These are phyloP conservation scores for Petunia hybrid DNA, from an alignment of 305 asterid species.

Conservation along the genomic window DNA sequence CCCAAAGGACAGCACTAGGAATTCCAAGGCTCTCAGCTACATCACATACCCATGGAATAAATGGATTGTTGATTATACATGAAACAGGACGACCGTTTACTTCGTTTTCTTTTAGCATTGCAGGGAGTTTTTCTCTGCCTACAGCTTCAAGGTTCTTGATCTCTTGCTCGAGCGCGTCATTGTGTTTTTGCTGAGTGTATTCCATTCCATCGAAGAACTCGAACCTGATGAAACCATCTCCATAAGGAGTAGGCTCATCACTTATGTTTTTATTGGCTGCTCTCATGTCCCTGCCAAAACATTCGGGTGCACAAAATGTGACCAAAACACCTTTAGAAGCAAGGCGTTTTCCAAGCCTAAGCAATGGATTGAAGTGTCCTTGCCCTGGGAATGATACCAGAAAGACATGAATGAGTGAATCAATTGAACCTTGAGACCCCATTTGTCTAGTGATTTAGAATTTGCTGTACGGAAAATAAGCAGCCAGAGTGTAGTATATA, in stretches of 20 bases:
- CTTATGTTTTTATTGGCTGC: too few species aligned
- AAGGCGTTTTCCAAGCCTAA: too few species aligned
- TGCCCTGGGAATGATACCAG: conserved; percentile 40
- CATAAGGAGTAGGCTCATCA: too few species aligned
- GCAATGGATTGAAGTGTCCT: too few species aligned
- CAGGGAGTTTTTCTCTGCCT: conserved; percentile 51
- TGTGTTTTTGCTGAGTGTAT: conserved; percentile 40
- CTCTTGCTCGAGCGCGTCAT: conserved; percentile 39
- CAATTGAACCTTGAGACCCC: too few species aligned
- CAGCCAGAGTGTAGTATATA: too few species aligned
- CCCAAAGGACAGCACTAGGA: conserved; percentile 77
- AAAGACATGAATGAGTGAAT: conserved; percentile 45
- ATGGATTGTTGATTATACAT: conserved; percentile 65
- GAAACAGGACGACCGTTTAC: conserved; percentile 49
- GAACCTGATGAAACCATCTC: conserved; percentile 61
- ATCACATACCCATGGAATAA: conserved; percentile 66
- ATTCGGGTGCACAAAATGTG: conserved; percentile 64
- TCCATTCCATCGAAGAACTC: conserved; percentile 48
- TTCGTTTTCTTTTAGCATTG: conserved; percentile 52
- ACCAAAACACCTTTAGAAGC: conserved; percentile 47
- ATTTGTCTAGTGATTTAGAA: too few species aligned
- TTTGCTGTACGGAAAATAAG: too few species aligned
- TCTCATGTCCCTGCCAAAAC: conserved; percentile 50
- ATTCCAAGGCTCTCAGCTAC: conserved; percentile 37
- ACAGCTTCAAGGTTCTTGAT: conserved; percentile 50